Conservation (phyloP, 192 early-diverging fungal species). For the Glomus cerebriforme region DNA sequence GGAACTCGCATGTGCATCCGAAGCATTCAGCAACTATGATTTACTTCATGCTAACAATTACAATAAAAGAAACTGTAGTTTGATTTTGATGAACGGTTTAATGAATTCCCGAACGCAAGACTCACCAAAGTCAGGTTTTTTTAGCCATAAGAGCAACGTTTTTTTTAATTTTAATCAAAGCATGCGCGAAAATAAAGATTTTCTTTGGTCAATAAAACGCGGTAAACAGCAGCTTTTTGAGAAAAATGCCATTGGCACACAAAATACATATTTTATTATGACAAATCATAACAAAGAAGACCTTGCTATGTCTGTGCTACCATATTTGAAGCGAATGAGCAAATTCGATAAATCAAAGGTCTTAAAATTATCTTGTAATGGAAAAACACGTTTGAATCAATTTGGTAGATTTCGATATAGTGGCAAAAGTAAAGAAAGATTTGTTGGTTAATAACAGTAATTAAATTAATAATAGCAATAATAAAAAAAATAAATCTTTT, state of each 20-base stretch:
- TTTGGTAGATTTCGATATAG: not conserved
- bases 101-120: not conserved
- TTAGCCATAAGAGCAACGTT: not conserved
- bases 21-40: not conserved
- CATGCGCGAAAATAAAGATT: not conserved
- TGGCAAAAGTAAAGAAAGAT: not conserved
- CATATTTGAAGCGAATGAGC: not conserved
- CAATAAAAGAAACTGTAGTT: not conserved
- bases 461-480: too few relatives aligned
- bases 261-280: not conserved
- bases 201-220: not conserved
- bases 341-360: not conserved
- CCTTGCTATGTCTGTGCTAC: not conserved
- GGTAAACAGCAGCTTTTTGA: not conserved
- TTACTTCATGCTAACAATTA: not conserved
- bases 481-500: too few relatives aligned
- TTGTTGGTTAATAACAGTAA: not conserved
- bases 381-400: not conserved
- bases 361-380: not conserved
- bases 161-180: not conserved
- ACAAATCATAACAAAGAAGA: not conserved
- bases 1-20: not conserved
- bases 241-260: not conserved
- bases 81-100: not conserved
- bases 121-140: not conserved